Evolutionary conservation across 176 grass and related monocot genomes (phyloP), one percentile per base, ranked within the genome.

Genomic region (Juncus effusus): DNA sequence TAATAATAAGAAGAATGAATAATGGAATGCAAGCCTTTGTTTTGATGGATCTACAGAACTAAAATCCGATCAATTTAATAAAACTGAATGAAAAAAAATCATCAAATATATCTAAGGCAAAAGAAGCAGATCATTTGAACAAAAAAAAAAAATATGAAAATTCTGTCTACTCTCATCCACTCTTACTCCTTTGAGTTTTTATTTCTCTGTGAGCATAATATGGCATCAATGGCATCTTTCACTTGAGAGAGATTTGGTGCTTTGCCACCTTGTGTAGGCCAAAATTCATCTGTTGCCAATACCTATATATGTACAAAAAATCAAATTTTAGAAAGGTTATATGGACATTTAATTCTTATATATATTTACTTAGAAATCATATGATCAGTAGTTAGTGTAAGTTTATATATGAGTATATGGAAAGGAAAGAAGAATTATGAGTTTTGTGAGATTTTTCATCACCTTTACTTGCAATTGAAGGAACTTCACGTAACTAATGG

Each of bases 401-500:
- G 28, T 45, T 13, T 35, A 38, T 54, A 64, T 51, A 4, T 6
- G 55, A 13, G 47, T 28, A 28, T 28, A 28, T 28, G 19, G 19
- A 28, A 39, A 28, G 19, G 19, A 28, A 28, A 28, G 19, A 28
- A 28, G 16, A 52, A 19, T 65, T 65, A n/a, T 63, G 60, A 47
- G 12, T 51, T 40, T 40, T 38, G 10, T 10, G 12, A 55, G 19
- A 28, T 28, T 69, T 13, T 40, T 36, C 38, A 69, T 53, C 38
- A 96, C 93, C 85, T 96, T 96, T 35, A 88, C 88, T 96, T 96
- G 93, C 60, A 96, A 72, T 62, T 96, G 93, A 36, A 91, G 82
- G 62, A 96, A 96, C 80, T 96, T 91, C 67, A 96, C 93, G 65
- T 96, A 96, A 73, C 65, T 86, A 63, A 96, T 91, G 13, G 93